These are phyloP conservation scores for Kurtzmaniella fragi DNA, from an alignment of 805 yeast species.

Conservation along the genomic window DNA sequence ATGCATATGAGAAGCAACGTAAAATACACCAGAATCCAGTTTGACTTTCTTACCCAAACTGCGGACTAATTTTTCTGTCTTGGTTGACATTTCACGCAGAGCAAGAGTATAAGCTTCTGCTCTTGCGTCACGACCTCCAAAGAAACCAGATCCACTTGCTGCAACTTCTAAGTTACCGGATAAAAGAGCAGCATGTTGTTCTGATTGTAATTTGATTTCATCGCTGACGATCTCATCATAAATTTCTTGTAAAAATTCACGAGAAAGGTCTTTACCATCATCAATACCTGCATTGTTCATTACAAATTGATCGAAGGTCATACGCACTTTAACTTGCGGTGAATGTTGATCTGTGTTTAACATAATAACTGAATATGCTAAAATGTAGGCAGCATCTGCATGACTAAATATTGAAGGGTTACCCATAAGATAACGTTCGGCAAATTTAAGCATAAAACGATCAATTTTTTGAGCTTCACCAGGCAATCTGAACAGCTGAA, in stretches of 20 bases:
- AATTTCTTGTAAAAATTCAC: slow-evolving; percentile 62
- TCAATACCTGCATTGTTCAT: slow-evolving; percentile 89
- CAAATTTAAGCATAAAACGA: slow-evolving; percentile 94
- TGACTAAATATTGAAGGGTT: slow-evolving; percentile 85
- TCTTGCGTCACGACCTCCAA: slow-evolving; percentile 62
- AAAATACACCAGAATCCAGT: slow-evolving; percentile 46
- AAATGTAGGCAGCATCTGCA: slow-evolving; percentile 90
- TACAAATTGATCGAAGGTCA: slow-evolving; percentile 85
- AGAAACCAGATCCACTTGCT: slow-evolving; percentile 43
- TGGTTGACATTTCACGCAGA: slow-evolving; percentile 83
- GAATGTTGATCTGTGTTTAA: slow-evolving; percentile 94
- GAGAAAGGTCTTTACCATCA: slow-evolving; percentile 80
- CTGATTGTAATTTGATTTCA: slow-evolving; percentile 88
- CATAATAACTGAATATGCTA: slow-evolving; percentile 89
- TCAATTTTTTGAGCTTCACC: slow-evolving; percentile 99
- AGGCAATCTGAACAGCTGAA: slow-evolving; percentile 89
- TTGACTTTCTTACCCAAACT: slow-evolving; percentile 43
- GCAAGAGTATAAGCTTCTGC: slow-evolving; percentile 90
- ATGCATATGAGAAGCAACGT: slow-evolving; percentile 80
- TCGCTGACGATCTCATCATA: slow-evolving; percentile 74
- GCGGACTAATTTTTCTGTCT: slow-evolving; percentile 80
- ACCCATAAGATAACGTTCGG: slow-evolving; percentile 83
- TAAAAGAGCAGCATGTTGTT: slow-evolving; percentile 86
- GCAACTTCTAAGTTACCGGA: slow-evolving; percentile 47
- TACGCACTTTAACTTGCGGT: slow-evolving; percentile 75